Base-by-base conservation (phyloP, 1,284 basidiomycete species). In the Cystobasidium slooffiae region DNA sequence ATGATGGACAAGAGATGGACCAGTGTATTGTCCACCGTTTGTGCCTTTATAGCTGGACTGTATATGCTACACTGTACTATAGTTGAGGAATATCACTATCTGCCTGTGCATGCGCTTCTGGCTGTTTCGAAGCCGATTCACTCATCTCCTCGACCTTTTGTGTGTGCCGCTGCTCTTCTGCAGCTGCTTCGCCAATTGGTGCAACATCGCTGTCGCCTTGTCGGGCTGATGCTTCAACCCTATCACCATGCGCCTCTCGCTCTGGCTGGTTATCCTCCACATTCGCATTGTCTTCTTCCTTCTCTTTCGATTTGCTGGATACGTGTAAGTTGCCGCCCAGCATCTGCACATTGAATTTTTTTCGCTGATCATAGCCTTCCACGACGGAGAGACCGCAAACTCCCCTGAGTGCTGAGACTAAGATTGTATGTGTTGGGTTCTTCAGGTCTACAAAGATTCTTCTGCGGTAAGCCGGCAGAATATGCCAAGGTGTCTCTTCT, bases 381-480 rank as follows among this genome's bases (percentile, higher is more conserved):
- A 73, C 70, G 16, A 73, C 63, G 6, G 70, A 73, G 9, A 73
- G 46, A n/a, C 70, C 70, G 37, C 62, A 65, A 1, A 66, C 63
- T 8, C 70, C 70, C 22, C 63, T 56, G 5, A 73, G 31, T 16
- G 70, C 70, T 16, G 70, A 73, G 6, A 73, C 63, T 18, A 73
- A 51, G 24, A 73, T 73, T 9, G 63, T 65, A 43, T 73, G 70
- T 9, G 70, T 73, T 20, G 70, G 62, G n/a, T 73, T 46, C 63
- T 73, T 73, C 37, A 73, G 62, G 44, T 73, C 63, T 6, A 73
- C 70, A 41, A 22, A 46, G 3, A 61, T 47, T 37, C 70, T 49
- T 41, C 62, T 47, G 20, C 70, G 70, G 22, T 64, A 18, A 3
- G 37, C 52, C 24, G 70, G 70, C 9, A 73, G 52, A 14, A 47